phyloP scores from a whole-genome alignment of 768 basidiomycete genomes.

The Boletellus ananiceps region DNA sequence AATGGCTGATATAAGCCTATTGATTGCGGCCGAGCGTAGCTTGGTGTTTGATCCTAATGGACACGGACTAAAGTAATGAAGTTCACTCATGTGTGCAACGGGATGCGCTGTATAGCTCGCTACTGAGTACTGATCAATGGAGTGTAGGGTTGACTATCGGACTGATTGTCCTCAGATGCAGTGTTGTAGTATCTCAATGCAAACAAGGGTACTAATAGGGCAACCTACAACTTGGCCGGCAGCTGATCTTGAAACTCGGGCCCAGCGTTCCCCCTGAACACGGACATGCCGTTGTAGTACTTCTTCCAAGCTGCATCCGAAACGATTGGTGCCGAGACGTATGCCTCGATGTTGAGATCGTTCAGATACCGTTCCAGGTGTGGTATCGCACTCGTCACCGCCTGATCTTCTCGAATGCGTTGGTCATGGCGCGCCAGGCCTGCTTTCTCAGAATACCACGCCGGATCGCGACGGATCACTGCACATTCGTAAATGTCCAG shows the following conservation, averaged over 20 bases:
- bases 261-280: constrained; percentile 40
- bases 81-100: too few species aligned
- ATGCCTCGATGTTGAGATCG: constrained; percentile 44
- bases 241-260: constrained; percentile 12
- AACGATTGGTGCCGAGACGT: constrained; percentile 50
- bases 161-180: too few species aligned
- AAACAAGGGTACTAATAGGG: too few species aligned
- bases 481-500: constrained; percentile 54
- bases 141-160: too few species aligned
- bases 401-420: constrained; percentile 43
- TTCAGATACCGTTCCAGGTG: constrained; percentile 39
- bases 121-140: too few species aligned
- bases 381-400: constrained; percentile 42
- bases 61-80: too few species aligned
- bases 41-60: too few species aligned
- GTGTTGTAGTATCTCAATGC: too few species aligned
- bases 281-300: constrained; percentile 35
- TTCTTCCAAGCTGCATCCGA: constrained; percentile 48
- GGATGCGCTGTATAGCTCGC: too few species aligned
- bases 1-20: too few species aligned
- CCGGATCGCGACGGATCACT: constrained; percentile 49
- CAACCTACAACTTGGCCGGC: constrained; percentile 13
- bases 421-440: constrained; percentile 47
- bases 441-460: constrained; percentile 56
- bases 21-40: too few species aligned